These are phyloP conservation scores for Coemansia erecta DNA, from an alignment of 192 early-diverging fungal species.

Conservation along the genomic window DNA sequence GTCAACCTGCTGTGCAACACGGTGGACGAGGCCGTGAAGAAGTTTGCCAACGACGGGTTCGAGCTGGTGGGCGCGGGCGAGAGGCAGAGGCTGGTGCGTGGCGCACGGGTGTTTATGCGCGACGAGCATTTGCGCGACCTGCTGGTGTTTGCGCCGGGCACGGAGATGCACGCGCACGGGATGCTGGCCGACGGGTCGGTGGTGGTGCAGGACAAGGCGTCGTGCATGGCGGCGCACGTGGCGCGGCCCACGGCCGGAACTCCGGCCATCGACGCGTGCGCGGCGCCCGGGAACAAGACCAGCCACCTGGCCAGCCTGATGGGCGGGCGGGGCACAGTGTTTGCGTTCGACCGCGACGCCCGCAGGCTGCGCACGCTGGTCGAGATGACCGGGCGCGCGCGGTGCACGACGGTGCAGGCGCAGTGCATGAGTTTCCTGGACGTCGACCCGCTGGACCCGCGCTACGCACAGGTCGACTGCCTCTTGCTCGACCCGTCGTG, in stretches of 20 bases:
- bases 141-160: constrained; percentile 80
- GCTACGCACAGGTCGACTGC: constrained; percentile 75
- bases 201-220: constrained; percentile 94
- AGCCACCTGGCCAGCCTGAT: constrained; percentile 88
- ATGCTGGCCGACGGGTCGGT: constrained; percentile 73
- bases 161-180: constrained; percentile 84
- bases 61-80: constrained; percentile 31
- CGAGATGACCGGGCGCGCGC: constrained; percentile 70
- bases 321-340: constrained; percentile 81
- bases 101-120: constrained; percentile 26
- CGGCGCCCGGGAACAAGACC: constrained; percentile 98
- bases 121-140: constrained; percentile 82
- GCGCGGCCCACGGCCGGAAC: constrained; percentile 58
- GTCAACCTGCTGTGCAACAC: constrained; percentile 81
- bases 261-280: constrained; percentile 87
- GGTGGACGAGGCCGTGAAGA: constrained; percentile 64
- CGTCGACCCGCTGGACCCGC: constrained; percentile 63
- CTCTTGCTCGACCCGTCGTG: constrained; percentile 95
- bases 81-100: constrained; percentile 10
- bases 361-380: constrained; percentile 71
- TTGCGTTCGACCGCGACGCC: constrained; percentile 87
- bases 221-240: constrained; percentile 90
- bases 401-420: constrained; percentile 65
- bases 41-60: constrained; percentile 62
- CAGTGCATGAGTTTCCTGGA: constrained; percentile 70